phyloP scores from a whole-genome alignment of 108 stramenopile species.

The Cyclotella baltica region DNA sequence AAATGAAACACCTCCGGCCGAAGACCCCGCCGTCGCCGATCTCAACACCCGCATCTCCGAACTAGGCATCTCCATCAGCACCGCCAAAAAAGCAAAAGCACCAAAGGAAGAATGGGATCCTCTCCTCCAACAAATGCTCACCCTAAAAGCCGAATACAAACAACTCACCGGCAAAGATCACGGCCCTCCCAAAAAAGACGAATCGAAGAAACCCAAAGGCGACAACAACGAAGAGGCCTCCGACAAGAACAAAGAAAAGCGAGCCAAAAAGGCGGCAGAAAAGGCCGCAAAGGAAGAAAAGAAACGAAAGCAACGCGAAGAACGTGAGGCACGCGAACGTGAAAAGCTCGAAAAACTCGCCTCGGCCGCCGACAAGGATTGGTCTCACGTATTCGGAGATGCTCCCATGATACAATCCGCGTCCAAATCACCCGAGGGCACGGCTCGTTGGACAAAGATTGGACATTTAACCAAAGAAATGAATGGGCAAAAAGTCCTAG shows the following conservation, averaged over 20 bases:
- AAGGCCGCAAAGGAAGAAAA: slow-evolving; percentile 90
- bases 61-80: slow-evolving; percentile 76
- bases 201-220: slow-evolving; percentile 38
- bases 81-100: slow-evolving; percentile 72
- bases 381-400: slow-evolving; percentile 85
- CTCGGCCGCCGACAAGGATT: slow-evolving; percentile 77
- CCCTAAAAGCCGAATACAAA: slow-evolving; percentile 78
- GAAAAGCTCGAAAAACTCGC: slow-evolving; percentile 86
- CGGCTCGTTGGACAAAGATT: slow-evolving; percentile 82
- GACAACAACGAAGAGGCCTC: slow-evolving; percentile 62
- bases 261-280: slow-evolving; percentile 80
- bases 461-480: slow-evolving; percentile 74
- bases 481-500: slow-evolving; percentile 81
- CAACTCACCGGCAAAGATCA: slow-evolving; percentile 71
- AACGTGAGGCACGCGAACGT: slow-evolving; percentile 78
- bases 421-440: slow-evolving; percentile 47
- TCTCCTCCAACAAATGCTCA: slow-evolving; percentile 76
- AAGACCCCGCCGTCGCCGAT: slow-evolving; percentile 47
- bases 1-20: slow-evolving; percentile 8
- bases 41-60: slow-evolving; percentile 63
- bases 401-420: slow-evolving; percentile 82
- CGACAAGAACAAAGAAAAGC: slow-evolving; percentile 85
- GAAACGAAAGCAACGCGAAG: slow-evolving; percentile 83
- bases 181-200: slow-evolving; percentile 53
- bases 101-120: slow-evolving; percentile 88